phyloP scores from a whole-genome alignment of 2,329 filamentous ascomycete genomes.

The Tothia fuscella region DNA sequence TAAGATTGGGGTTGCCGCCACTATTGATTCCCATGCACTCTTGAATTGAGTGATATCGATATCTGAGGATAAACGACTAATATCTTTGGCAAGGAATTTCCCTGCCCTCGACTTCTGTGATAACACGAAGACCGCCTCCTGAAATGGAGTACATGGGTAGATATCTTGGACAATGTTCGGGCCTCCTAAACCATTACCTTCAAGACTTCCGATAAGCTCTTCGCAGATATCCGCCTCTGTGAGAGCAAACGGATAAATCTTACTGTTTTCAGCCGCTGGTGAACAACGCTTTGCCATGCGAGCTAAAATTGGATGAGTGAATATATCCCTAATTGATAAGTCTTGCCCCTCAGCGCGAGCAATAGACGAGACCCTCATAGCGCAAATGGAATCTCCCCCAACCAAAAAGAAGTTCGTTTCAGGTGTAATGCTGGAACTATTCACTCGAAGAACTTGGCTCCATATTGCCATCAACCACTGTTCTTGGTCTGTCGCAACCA shows the following conservation, averaged over 20 bases:
- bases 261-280: too few species aligned
- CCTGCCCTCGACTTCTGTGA: conserved; percentile 24
- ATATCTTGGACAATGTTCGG: conserved; percentile 25
- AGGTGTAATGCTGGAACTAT: not conserved
- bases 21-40: conserved; percentile 24
- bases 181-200: too few species aligned
- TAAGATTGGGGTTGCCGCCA: conserved; percentile 23
- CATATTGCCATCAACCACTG: not conserved
- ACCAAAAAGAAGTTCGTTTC: conserved; percentile 31
- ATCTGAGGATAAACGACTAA: conserved; percentile 19
- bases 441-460: not conserved
- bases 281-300: not conserved
- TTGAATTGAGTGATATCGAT: conserved; percentile 23
- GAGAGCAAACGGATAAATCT: not conserved
- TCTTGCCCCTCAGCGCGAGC: conserved; percentile 23
- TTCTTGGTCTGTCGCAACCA: too few species aligned
- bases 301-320: conserved; percentile 14
- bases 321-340: conserved; percentile 33
- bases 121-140: conserved; percentile 64
- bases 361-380: conserved; percentile 32
- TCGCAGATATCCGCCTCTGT: not conserved
- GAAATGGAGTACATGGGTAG: conserved; percentile 69
- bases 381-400: conserved; percentile 35
- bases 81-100: conserved; percentile 27
- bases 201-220: conserved; percentile 16